phyloP scores from a whole-genome alignment of 306 rosid species.

The Vigna nakashimae region DNA sequence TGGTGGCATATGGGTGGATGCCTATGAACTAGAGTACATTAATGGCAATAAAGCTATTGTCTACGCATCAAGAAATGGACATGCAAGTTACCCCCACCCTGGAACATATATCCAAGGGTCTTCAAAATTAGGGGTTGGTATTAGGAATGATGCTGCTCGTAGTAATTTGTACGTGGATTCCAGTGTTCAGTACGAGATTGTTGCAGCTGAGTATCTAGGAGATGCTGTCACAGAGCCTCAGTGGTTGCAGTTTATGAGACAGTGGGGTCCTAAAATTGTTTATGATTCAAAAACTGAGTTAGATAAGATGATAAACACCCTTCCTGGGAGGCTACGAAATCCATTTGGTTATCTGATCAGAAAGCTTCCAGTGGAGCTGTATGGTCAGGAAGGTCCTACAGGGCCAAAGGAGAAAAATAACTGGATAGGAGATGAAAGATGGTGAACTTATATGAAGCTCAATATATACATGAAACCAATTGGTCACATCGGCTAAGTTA shows the following conservation, averaged over 20 bases:
- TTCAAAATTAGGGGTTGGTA: slow-evolving; percentile 53
- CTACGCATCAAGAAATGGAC: slow-evolving; percentile 54
- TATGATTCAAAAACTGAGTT: slow-evolving; percentile 55
- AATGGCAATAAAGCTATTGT: slow-evolving; percentile 53
- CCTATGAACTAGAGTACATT: slow-evolving; percentile 46
- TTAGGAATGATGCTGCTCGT: slow-evolving; percentile 46
- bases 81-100: slow-evolving; percentile 49
- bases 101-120: slow-evolving; percentile 60
- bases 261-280: slow-evolving; percentile 56
- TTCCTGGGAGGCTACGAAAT: slow-evolving; percentile 44
- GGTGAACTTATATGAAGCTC: slow-evolving; percentile 39
- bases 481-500: slow-evolving; percentile 13
- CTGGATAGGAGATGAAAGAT: slow-evolving; percentile 61
- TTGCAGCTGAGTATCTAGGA: slow-evolving; percentile 57
- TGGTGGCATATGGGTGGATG: slow-evolving; percentile 57
- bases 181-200: slow-evolving; percentile 38
- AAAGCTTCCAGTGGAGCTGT: slow-evolving; percentile 55
- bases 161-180: slow-evolving; percentile 52
- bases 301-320: slow-evolving; percentile 49
- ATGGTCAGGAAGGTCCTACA: slow-evolving; percentile 60
- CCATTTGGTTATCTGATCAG: slow-evolving; percentile 35
- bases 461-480: neutral
- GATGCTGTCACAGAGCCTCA: slow-evolving; percentile 52
- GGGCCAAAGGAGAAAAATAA: slow-evolving; percentile 59
- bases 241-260: slow-evolving; percentile 58